Base-by-base conservation (phyloP, 169 alveolate genomes). In the Cryptosporidium muris region DNA sequence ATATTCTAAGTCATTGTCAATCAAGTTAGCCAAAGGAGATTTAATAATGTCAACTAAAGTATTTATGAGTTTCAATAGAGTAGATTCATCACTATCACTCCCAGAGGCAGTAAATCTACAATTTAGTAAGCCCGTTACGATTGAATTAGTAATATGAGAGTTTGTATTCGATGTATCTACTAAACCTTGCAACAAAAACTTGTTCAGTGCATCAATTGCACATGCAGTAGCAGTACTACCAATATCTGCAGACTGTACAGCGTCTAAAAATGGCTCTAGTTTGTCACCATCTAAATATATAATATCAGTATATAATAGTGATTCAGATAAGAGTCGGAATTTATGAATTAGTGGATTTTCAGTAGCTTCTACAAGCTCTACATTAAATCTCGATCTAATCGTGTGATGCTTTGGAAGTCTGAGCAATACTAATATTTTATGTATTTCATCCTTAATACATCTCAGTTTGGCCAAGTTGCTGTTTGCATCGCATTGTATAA, bases 211-310 rank as follows among this genome's bases (percentile, higher is more conserved):
- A 16, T 74, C 60, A 58, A 74, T 9, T 43, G 60, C 85, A 14
- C 74, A 56, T 42, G 85, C 85, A 1, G 85, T 74, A 43, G 60
- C 67, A 74, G 54, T 36, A 3, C 85, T 63, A 11, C 85, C 85
- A 48, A 47, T 58, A 40, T 74, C 74, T 4, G 85, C 64, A 11
- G 85, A 74, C 49, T 74, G 85, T 47, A 74, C 60, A 25, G 60
- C 85, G 16, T 74, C 85, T 16, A 74, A 62, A 58, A 74, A 74
- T 48, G 85, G 85, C 5, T 74, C 85, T 60, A 74, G 48, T 47
- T 40, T 74, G 7, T 68, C 36, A 45, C 40, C 66, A 34, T 74
- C 85, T 25, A 74, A 58, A 12, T 5, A 11, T 40, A 42, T 40
- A 43, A 45, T 54, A 12, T 74, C 60, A 12, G 85, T 58, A 34